Base-by-base conservation (phyloP, 2,329 filamentous ascomycete species). In the Mycosphaerelloides madeirae region DNA sequence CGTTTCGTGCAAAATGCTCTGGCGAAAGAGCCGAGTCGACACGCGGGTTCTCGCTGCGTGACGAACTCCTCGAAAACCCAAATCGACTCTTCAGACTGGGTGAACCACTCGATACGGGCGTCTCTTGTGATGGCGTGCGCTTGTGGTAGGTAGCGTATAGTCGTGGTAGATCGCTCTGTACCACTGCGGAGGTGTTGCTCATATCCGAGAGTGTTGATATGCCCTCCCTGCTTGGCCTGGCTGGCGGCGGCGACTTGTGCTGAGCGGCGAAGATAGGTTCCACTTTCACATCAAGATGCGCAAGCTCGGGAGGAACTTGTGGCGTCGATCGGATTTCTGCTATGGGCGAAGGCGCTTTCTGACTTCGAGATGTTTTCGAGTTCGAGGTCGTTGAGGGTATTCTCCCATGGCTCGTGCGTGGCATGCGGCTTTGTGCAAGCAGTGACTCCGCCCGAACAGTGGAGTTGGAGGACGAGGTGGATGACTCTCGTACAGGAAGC, bases 401-500 rank as follows among this genome's bases (percentile, higher is more conserved):
- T 25, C 28, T 8, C 18, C 18, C 16, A 12, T 12, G 3, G 31
- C 38, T 33, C 3, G 34, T 38, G 36, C 20, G 29, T 37, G n/a
- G 16, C n/a, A 13, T 36, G 11, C 35, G 38, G 11, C 20, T 31
- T 41, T 32, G 36, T 7, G 29, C 36, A 14, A 44, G 31, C 41
- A 36, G 35, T 13, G 28, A 18, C 2, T 37, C 37, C 6, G 62
- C 58, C 51, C 65, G 68, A 9, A 68, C 66, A 32, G 69, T 62
- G 63, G 71, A 50, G 64, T 73, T 49, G 63, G 84, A 87, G 0
- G 84, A 87, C 1, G 84, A 88, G 16, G 77, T 84, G 4, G 81
- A 69, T 1, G 83, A 83, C 60, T 89, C 85, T 43, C 81, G 76
- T 5, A 87, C 79, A 5, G 79, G 76, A 29, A 82, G 75, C 29